These are phyloP conservation scores for Neurospora cerealis DNA, from an alignment of 495 filamentous ascomycete species.

Conservation along the genomic window DNA sequence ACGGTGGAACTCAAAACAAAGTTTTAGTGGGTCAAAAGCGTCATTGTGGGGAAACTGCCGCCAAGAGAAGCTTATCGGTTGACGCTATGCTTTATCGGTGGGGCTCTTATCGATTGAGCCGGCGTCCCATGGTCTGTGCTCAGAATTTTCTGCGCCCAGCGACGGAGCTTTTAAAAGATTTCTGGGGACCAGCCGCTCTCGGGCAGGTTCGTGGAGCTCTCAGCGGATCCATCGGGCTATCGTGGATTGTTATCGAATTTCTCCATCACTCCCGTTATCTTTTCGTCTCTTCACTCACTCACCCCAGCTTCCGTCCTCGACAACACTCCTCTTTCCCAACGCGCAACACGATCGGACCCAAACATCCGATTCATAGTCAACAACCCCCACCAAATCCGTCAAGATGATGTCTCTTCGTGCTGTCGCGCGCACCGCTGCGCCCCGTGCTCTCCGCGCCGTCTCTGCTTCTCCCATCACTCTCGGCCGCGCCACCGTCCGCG, in stretches of 20 bases:
- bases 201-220: not conserved
- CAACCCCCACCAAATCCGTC: slow-evolving; percentile 5
- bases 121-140: not conserved
- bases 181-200: not conserved
- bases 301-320: not conserved
- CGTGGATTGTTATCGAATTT: not conserved
- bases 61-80: not conserved
- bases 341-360: slow-evolving; percentile 1
- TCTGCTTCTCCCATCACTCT: slow-evolving; percentile 44
- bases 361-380: not conserved
- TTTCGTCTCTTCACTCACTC: not conserved
- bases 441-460: slow-evolving; percentile 55
- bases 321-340: slow-evolving; percentile 1
- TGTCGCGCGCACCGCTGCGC: slow-evolving; percentile 54
- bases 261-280: not conserved
- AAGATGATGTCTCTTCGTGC: slow-evolving; percentile 71
- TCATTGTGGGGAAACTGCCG: not conserved
- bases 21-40: not conserved
- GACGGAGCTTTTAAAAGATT: not conserved
- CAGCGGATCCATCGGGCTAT: not conserved
- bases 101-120: not conserved
- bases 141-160: not conserved
- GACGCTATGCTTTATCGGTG: not conserved
- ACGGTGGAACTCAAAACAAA: not conserved
- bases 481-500: slow-evolving; percentile 15